phyloP scores from a whole-genome alignment of 2,329 filamentous ascomycete genomes.

The Colletotrichum shisoi region DNA sequence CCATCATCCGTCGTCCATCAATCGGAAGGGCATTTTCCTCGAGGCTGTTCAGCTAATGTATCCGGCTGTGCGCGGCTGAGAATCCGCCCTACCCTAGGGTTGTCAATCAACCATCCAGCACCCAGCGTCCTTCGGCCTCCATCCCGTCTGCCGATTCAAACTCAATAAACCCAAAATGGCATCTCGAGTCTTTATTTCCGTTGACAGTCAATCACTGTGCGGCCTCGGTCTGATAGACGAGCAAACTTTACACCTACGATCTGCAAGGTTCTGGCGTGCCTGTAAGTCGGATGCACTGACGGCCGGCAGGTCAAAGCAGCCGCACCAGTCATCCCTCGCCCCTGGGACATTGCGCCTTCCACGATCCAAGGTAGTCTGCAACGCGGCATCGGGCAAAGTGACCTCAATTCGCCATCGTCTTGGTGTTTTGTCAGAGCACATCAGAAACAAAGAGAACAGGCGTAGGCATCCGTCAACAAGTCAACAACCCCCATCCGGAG shows the following conservation, averaged over 20 bases:
- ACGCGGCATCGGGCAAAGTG: not conserved
- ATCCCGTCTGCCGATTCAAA: conserved; percentile 6
- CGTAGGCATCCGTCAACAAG: not conserved
- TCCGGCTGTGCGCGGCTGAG: conserved; percentile 4
- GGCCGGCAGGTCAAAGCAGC: conserved; percentile 6
- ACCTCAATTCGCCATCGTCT: not conserved
- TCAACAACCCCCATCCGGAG: not conserved
- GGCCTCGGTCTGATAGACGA: not conserved
- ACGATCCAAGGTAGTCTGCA: not conserved
- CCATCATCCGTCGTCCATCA: not conserved
- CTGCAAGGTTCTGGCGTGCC: not conserved
- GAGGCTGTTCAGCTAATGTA: not conserved
- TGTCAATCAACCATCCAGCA: not conserved
- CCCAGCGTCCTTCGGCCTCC: not conserved
- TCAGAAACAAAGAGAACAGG: not conserved
- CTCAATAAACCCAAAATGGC: not conserved
- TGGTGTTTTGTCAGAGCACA: not conserved
- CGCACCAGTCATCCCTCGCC: not conserved
- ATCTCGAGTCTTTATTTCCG: not conserved
- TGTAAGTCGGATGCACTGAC: conserved; percentile 11
- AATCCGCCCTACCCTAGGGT: too few relatives aligned
- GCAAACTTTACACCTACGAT: conserved; percentile 6
- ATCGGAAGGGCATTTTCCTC: too few relatives aligned
- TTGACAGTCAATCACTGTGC: not conserved
- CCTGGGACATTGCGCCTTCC: not conserved